Conservation (phyloP, 495 filamentous ascomycete genomes). For the Penicillium riverlandense region DNA sequence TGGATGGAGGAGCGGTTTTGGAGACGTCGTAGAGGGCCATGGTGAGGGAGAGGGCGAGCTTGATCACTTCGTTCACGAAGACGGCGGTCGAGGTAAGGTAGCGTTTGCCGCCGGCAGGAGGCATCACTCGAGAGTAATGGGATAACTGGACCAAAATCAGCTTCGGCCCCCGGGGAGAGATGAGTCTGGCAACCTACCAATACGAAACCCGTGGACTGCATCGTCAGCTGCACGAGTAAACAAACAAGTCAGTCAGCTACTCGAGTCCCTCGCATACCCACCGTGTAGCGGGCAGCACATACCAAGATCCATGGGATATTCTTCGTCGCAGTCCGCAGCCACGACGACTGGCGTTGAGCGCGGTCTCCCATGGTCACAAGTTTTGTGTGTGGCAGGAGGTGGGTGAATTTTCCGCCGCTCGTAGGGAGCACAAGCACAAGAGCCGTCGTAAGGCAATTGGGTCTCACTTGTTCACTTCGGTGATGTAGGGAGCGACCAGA, state of each 20-base stretch:
- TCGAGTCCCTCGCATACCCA: not conserved
- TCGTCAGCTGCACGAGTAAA: slow-evolving; percentile 22
- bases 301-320: slow-evolving; percentile 74
- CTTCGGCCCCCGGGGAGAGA: no score
- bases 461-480: no score
- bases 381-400: slow-evolving; percentile 6
- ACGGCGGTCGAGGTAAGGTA: slow-evolving; percentile 94
- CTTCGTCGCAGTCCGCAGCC: slow-evolving; percentile 66
- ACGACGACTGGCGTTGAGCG: slow-evolving; percentile 27
- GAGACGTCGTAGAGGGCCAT: slow-evolving; percentile 85
- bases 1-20: slow-evolving; percentile 61
- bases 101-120: slow-evolving; percentile 67
- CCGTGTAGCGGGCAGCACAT: slow-evolving; percentile 13
- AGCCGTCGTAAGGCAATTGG: no score
- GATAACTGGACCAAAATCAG: slow-evolving; percentile 49
- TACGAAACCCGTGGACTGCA: slow-evolving; percentile 33
- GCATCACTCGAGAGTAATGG: slow-evolving; percentile 93
- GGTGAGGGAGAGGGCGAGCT: slow-evolving; percentile 76
- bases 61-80: slow-evolving; percentile 87
- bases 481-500: no score
- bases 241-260: slow-evolving; percentile 12
- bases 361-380: slow-evolving; percentile 29
- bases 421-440: not conserved
- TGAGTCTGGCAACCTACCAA: slow-evolving; percentile 22
- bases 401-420: slow-evolving; percentile 7